Evolutionary conservation across 371 early-diverging fungal genomes (phyloP).

Genomic region (Umbelopsis sp.): DNA sequence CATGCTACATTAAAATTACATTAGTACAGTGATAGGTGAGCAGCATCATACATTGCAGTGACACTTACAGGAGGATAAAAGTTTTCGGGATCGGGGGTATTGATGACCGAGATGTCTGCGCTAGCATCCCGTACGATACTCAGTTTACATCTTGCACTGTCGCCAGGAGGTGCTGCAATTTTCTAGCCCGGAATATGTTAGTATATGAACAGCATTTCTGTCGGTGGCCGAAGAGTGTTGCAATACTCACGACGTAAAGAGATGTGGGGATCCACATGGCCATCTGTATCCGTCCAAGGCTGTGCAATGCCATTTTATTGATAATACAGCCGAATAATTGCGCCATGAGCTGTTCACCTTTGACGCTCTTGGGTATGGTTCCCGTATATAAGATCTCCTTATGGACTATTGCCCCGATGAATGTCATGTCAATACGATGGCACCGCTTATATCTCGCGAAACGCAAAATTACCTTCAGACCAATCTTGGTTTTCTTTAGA

Average conservation of each 20-base stretch:
- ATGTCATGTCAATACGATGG: neutral
- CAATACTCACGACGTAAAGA: conserved; percentile 30
- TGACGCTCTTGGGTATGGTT: conserved; percentile 40
- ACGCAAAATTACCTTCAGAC: conserved; percentile 33
- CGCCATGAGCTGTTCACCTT: conserved; percentile 49
- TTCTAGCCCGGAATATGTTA: conserved; percentile 30
- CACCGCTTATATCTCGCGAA: neutral
- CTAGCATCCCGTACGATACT: conserved; percentile 47
- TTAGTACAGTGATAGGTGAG: no score
- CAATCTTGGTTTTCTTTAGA: conserved; percentile 33
- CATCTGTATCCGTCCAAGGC: conserved; percentile 52
- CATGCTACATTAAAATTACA: conserved; percentile 27
- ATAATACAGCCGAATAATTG: conserved; percentile 45
- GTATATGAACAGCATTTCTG: neutral
- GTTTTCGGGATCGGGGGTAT: conserved; percentile 24
- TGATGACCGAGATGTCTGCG: conserved; percentile 31
- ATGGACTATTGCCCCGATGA: conserved; percentile 28
- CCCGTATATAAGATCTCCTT: conserved; percentile 49
- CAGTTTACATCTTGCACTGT: conserved; percentile 44
- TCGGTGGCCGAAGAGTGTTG: neutral
- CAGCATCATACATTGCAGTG: neutral
- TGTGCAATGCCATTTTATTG: conserved; percentile 49
- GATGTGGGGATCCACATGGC: conserved; percentile 49
- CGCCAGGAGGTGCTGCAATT: conserved; percentile 37
- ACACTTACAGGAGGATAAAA: conserved; percentile 42